Conservation (phyloP, 2,329 filamentous ascomycete species). For the Penicillium crustosum region DNA sequence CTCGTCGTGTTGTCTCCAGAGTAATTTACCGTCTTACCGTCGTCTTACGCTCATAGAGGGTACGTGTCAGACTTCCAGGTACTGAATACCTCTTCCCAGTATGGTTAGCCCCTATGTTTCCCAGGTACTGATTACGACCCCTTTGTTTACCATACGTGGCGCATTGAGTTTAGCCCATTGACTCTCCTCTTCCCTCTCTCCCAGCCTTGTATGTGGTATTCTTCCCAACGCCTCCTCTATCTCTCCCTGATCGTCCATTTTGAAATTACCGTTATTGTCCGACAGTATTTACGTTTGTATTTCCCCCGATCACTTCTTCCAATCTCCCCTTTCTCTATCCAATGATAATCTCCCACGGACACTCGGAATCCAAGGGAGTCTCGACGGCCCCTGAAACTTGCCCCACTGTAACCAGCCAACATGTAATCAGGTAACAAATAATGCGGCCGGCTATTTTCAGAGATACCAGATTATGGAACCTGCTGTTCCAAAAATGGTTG, state of each 20-base stretch:
- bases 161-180: background rate
- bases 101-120: background rate
- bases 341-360: constrained; percentile 5
- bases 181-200: background rate
- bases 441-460: constrained; percentile 13
- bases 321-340: constrained; percentile 1
- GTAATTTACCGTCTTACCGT: constrained; percentile 29
- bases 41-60: constrained; percentile 12
- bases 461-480: constrained; percentile 12
- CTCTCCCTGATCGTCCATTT: background rate
- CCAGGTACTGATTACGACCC: constrained; percentile 5
- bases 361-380: constrained; percentile 25
- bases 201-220: background rate
- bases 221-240: background rate
- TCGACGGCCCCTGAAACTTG: constrained; percentile 35
- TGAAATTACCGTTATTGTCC: constrained; percentile 14
- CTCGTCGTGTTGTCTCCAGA: constrained; percentile 11
- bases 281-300: constrained; percentile 11
- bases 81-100: constrained; percentile 15
- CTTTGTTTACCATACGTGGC: constrained; percentile 11
- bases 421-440: constrained; percentile 23
- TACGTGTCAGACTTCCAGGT: constrained; percentile 16
- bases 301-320: background rate
- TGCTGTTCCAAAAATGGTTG: background rate
- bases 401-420: constrained; percentile 22